Percentiles rank a stretch among this genome's conserved stretches.
Conservation (phyloP, 805 yeast genomes). For the Suhomyces vadensis region DNA sequence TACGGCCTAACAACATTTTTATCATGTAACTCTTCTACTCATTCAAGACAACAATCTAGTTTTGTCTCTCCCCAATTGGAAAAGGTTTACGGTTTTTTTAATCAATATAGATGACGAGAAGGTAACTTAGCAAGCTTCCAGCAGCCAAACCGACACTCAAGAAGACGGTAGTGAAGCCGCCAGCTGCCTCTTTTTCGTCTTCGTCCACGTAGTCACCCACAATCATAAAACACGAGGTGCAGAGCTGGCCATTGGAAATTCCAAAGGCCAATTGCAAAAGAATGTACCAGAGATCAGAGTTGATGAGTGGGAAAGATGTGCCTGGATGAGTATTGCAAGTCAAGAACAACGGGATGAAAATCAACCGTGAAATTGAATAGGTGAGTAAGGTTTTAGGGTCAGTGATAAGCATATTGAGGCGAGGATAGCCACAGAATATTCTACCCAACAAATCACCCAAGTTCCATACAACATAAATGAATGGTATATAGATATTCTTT, state of each 20-base stretch:
- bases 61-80: too few species aligned
- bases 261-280: conserved; percentile 78
- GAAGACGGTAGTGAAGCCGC: conserved; percentile 85
- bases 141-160: conserved; percentile 74
- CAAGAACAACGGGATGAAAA: conserved; percentile 71
- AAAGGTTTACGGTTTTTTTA: background rate
- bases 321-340: conserved; percentile 58
- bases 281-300: conserved; percentile 68
- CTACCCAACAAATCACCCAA: conserved; percentile 84
- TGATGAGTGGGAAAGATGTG: conserved; percentile 39
- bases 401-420: conserved; percentile 32
- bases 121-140: conserved; percentile 78
- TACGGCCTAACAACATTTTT: too few species aligned
- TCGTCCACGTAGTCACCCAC: conserved; percentile 60
- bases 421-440: conserved; percentile 56
- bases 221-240: conserved; percentile 77
- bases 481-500: conserved; percentile 60
- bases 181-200: conserved; percentile 82
- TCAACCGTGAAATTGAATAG: conserved; percentile 56
- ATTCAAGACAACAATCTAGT: too few species aligned
- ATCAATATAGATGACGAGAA: conserved; percentile 44
- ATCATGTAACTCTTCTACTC: too few species aligned
- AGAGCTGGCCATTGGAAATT: conserved; percentile 80
- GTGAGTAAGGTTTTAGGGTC: conserved; percentile 46
- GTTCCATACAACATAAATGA: conserved; percentile 85